These are phyloP conservation scores for Salmacisia buchloeana DNA, from an alignment of 1,284 basidiomycete genomes.

Conservation along the genomic window DNA sequence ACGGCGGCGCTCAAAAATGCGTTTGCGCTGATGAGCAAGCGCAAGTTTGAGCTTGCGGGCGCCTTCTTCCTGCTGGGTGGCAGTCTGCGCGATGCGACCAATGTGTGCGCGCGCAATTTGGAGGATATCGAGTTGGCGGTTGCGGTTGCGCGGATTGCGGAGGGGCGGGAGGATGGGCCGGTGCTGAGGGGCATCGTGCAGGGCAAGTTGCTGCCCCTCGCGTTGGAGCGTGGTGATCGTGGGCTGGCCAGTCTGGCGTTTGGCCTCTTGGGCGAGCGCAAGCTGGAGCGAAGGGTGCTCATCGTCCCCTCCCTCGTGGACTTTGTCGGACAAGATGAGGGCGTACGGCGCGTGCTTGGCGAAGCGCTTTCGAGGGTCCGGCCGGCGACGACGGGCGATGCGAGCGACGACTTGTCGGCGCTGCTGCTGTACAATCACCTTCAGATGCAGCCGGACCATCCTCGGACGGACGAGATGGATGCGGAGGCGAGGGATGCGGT, in stretches of 20 bases:
- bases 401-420: neutral
- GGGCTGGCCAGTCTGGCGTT: conserved; percentile 98
- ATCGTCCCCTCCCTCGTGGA: conserved; percentile 55
- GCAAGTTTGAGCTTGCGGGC: conserved; percentile 63
- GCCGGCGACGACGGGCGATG: neutral
- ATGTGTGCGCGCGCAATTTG: conserved; percentile 81
- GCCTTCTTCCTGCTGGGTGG: conserved; percentile 93
- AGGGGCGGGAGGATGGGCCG: conserved; percentile 68
- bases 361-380: conserved; percentile 30
- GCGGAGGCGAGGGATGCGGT: neutral
- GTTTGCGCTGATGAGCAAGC: conserved; percentile 71
- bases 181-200: conserved; percentile 67
- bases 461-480: neutral
- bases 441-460: neutral
- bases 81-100: conserved; percentile 81
- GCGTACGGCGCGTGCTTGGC: neutral
- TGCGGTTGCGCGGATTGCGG: conserved; percentile 77
- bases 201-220: conserved; percentile 71
- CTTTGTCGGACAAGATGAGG: neutral
- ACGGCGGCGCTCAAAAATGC: conserved; percentile 95
- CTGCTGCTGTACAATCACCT: conserved; percentile 6
- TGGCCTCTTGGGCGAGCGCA: conserved; percentile 77
- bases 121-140: conserved; percentile 84
- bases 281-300: conserved; percentile 76
- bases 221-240: conserved; percentile 77